Evolutionary conservation across 352 stramenopile genomes (phyloP).

Genomic region (Pythium chondricola): DNA sequence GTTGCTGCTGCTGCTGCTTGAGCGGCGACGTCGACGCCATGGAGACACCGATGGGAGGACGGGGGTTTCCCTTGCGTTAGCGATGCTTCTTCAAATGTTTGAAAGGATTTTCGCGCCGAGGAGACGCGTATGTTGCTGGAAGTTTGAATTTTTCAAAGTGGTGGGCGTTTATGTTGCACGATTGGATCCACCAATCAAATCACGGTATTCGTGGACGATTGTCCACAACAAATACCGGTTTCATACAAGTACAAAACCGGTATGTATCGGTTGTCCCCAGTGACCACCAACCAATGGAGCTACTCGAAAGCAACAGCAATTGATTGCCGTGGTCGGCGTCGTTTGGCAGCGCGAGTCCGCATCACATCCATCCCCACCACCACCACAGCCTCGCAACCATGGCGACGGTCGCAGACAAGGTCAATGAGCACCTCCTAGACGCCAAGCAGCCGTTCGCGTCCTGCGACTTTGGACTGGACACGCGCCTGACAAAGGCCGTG

Average conservation of each 20-base stretch:
- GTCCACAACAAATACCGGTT: conserved; percentile 11
- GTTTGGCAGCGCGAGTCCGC: conserved; percentile 11
- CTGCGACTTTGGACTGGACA: conserved; percentile 88
- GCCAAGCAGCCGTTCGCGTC: conserved; percentile 70
- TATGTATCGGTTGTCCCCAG: conserved; percentile 2
- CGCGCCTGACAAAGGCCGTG: conserved; percentile 88
- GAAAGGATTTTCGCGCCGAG: conserved; percentile 7
- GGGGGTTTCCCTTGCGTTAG: neutral
- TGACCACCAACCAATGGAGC: conserved; percentile 26
- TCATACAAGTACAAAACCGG: conserved; percentile 7
- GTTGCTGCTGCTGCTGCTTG: neutral
- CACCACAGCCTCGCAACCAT: no score
- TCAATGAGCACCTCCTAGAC: conserved; percentile 72
- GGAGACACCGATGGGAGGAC: neutral
- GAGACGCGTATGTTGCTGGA: neutral
- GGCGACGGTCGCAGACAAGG: conserved; percentile 31
- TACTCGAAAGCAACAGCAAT: neutral
- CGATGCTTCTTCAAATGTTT: conserved; percentile 19
- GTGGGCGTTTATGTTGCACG: conserved; percentile 9
- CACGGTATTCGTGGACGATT: conserved; percentile 1
- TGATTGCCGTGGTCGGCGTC: conserved; percentile 18
- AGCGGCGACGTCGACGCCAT: conserved; percentile 12
- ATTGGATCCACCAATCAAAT: conserved; percentile 9
- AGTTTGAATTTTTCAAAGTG: neutral
- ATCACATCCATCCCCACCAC: conserved; percentile 1